Evolutionary conservation across 2,329 filamentous ascomycete species (phyloP).

Genomic region (Colletotrichum sojae): DNA sequence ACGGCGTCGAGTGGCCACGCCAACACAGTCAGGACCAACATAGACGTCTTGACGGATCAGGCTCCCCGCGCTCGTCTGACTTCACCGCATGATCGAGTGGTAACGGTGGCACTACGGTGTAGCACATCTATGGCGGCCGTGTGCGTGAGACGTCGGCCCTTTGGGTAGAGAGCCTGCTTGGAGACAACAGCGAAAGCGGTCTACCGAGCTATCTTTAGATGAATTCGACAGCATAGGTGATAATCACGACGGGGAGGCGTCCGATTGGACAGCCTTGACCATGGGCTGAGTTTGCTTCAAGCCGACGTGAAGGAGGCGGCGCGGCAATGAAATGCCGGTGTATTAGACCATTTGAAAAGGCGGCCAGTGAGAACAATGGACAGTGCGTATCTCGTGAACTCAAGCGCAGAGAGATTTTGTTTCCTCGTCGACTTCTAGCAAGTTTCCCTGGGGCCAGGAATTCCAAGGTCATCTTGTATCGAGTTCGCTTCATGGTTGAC

Average conservation of each 20-base stretch:
- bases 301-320: constrained; percentile 9
- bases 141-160: not conserved
- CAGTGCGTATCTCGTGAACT: not conserved
- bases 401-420: not conserved
- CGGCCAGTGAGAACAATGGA: constrained; percentile 9
- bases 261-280: constrained; percentile 31
- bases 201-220: constrained; percentile 10
- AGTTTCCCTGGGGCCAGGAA: not conserved
- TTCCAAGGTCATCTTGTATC: not conserved
- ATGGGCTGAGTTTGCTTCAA: constrained; percentile 25
- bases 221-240: not conserved
- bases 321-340: constrained; percentile 9
- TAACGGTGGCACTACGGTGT: not conserved
- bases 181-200: not conserved
- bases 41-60: no score
- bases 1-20: not conserved
- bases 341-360: constrained; percentile 3
- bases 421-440: not conserved
- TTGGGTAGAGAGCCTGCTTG: not conserved
- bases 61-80: not conserved
- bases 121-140: not conserved
- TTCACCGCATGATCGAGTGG: not conserved
- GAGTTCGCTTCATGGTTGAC: no score
- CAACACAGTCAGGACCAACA: not conserved
- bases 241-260: constrained; percentile 7